Percentiles rank a stretch among this genome's conserved stretches.
These are phyloP conservation scores for Nicotiana benthamiana DNA, from an alignment of 257 asterid species.

Conservation along the genomic window DNA sequence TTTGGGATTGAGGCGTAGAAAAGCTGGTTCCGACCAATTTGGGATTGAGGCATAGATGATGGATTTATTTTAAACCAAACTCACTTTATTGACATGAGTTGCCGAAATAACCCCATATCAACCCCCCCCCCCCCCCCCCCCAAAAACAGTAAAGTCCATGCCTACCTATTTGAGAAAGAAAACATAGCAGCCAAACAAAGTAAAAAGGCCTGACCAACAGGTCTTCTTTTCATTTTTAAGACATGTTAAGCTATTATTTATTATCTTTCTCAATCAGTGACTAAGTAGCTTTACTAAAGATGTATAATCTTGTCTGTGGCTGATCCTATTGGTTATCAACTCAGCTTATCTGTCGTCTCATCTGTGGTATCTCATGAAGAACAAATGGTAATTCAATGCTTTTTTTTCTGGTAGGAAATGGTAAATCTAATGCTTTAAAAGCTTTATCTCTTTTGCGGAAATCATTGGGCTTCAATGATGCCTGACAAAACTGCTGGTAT, in stretches of 20 bases:
- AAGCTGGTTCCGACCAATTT: not conserved
- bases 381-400: not conserved
- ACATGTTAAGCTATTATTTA: not conserved
- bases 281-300: not conserved
- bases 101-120: not conserved
- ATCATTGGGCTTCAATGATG: not conserved
- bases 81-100: not conserved
- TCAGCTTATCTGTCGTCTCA: not conserved
- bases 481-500: not conserved
- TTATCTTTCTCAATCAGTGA: not conserved
- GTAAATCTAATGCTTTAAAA: not conserved
- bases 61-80: not conserved
- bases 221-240: not conserved
- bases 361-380: not conserved
- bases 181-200: not conserved
- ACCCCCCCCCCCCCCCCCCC: not conserved
- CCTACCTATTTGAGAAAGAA: too few relatives aligned
- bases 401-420: not conserved
- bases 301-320: not conserved
- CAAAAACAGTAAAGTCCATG: too few relatives aligned
- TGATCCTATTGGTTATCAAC: not conserved
- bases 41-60: not conserved
- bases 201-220: not conserved
- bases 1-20: too few relatives aligned
- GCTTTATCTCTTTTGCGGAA: not conserved